Percentiles rank a stretch among this genome's conserved stretches.
phyloP scores from a whole-genome alignment of 139 green algal species.

The Klebsormidium nitens region DNA sequence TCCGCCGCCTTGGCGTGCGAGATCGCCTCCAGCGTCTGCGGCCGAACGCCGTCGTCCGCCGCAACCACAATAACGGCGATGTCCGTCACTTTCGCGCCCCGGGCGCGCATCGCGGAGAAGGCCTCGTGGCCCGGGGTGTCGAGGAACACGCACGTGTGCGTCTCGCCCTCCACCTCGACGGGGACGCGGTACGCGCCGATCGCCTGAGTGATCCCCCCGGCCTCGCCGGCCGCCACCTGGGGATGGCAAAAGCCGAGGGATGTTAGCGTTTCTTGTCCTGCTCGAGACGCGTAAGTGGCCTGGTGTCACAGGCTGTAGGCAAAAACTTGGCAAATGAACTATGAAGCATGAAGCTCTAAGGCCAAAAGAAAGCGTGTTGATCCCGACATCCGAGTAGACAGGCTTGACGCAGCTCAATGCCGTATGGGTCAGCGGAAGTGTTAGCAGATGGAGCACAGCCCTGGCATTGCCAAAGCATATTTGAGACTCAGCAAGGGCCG shows the following conservation, averaged over 20 bases:
- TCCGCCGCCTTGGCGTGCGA: constrained; percentile 80
- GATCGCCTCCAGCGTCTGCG: constrained; percentile 93
- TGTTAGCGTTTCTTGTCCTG: background rate
- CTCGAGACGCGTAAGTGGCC: background rate
- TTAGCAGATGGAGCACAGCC: background rate
- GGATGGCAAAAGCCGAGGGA: background rate
- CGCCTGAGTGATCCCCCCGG: constrained; percentile 95
- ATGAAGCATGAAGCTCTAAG: background rate
- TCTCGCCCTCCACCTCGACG: constrained; percentile 58
- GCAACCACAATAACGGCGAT: constrained; percentile 96
- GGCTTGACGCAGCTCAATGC: constrained; percentile 2
- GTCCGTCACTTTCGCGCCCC: constrained; percentile 87
- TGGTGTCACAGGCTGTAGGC: no score
- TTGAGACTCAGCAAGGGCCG: background rate
- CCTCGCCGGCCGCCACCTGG: constrained; percentile 76
- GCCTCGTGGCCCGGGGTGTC: constrained; percentile 88
- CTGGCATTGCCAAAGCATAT: constrained; percentile 6
- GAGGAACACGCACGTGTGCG: constrained; percentile 83
- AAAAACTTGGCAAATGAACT: constrained; percentile 3
- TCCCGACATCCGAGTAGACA: no score
- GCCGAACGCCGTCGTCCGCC: constrained; percentile 92
- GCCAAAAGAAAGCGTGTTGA: constrained; percentile 12
- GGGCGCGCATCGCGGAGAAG: constrained; percentile 94
- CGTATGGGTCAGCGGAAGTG: background rate
- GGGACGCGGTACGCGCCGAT: constrained; percentile 93